Evolutionary conservation across 2,329 filamentous ascomycete genomes (phyloP), one percentile per base, ranked within the genome.

Genomic region (Exophiala sp.): DNA sequence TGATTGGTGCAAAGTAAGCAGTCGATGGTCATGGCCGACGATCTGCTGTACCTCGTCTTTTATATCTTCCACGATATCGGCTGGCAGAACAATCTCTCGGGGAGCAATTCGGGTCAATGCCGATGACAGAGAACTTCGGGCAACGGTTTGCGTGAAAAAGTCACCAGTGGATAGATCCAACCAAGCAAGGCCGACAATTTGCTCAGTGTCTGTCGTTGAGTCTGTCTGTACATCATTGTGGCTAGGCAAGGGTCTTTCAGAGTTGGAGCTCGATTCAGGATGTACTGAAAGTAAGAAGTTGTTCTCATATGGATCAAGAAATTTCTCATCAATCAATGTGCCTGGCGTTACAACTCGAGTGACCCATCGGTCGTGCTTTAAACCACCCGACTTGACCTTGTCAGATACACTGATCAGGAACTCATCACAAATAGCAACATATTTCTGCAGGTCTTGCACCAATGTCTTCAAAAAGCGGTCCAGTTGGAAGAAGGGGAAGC

Each of bases 261-360:
- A 3, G 24, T 8, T 29, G 24, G 24, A 29, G 24, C 24, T 29
- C 24, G 24, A 29, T 29, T 29, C 42, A 52, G 60, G 43, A 66
- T 95, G 83, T 44, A 97, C 81, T 35, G 89, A 86, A 68, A 97
- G 81, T 33, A 97, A 79, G 69, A 92, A 99, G 68, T 96, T 97
- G 71, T 94, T 96, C 65, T 89, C 85, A 67, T 88, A 92, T 1
- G 91, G 89, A 68, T 97, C 89, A 78, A 99, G 91, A 70, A 97
- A 99, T 64, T 91, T 91, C 72, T 99, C 94, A 70, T 99, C 94
- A 62, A 99, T 96, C 50, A 99, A 77, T 1, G 94, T 99, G 16
- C 94, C 94, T 1, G 94, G 91, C 0, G 94, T 97, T 66, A 99
- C 84, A 62, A 99, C 86, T 53, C 94, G 85, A 14, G 89, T 83